Conservation (phyloP, 495 filamentous ascomycete genomes). For the Hypoxylon fragiforme region DNA sequence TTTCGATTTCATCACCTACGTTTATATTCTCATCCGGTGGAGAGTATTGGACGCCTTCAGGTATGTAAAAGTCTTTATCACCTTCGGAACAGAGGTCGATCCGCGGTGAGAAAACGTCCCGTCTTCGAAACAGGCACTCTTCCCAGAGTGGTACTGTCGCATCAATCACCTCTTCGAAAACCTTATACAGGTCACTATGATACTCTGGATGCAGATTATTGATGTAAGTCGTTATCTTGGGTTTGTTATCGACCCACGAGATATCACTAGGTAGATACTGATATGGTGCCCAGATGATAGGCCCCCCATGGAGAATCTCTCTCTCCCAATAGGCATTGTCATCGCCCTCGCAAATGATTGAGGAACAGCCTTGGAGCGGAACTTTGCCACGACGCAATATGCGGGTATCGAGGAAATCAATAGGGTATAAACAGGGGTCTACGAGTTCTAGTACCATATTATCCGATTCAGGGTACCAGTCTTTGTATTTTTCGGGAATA, state of each 20-base stretch:
- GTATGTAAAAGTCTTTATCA: slow-evolving; percentile 8
- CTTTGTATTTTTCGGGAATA: slow-evolving; percentile 50
- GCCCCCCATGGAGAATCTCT: too few species aligned
- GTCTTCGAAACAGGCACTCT: slow-evolving; percentile 16
- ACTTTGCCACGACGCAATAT: slow-evolving; percentile 47
- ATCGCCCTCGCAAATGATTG: slow-evolving; percentile 49
- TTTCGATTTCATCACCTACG: slow-evolving; percentile 12
- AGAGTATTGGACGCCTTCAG: slow-evolving; percentile 17
- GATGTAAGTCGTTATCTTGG: slow-evolving; percentile 68
- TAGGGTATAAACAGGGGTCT: slow-evolving; percentile 63
- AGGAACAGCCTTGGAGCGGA: slow-evolving; percentile 47
- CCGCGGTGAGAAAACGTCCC: slow-evolving; percentile 10
- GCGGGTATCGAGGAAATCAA: slow-evolving; percentile 57
- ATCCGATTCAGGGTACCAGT: slow-evolving; percentile 62
- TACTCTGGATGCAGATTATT: slow-evolving; percentile 61
- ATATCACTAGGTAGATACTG: slow-evolving; percentile 67
- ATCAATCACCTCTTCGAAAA: slow-evolving; percentile 54
- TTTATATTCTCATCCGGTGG: slow-evolving; percentile 5
- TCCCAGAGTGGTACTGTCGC: slow-evolving; percentile 36
- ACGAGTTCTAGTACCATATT: slow-evolving; percentile 62
- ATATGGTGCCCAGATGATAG: too few species aligned
- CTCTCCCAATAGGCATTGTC: too few species aligned
- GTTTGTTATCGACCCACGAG: slow-evolving; percentile 47
- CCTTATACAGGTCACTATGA: slow-evolving; percentile 52
- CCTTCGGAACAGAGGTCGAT: slow-evolving; percentile 14